phyloP scores from a whole-genome alignment of 2,329 filamentous ascomycete species.

The Atkinsonella texensis region DNA sequence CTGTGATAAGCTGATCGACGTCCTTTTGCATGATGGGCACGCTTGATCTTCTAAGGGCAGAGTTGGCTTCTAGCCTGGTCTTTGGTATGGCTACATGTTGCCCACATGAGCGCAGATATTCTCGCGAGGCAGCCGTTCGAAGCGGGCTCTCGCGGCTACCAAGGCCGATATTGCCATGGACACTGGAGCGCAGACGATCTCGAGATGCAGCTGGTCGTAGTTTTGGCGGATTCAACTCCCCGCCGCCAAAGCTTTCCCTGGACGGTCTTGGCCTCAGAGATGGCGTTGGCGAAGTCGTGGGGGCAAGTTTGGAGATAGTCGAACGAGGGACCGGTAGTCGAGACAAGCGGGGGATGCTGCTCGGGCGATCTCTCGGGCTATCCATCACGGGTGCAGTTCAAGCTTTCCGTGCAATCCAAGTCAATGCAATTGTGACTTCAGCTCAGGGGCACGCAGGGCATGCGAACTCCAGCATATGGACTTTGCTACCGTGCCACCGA shows the following conservation, averaged over 20 bases:
- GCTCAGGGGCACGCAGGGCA: not conserved
- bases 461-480: not conserved
- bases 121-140: conserved; percentile 10
- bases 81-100: conserved; percentile 5
- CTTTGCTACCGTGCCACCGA: not conserved
- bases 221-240: conserved; percentile 27
- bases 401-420: too few species aligned
- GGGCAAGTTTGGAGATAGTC: conserved; percentile 19
- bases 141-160: conserved; percentile 9
- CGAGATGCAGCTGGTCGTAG: conserved; percentile 29
- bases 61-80: conserved; percentile 4
- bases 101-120: conserved; percentile 11
- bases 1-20: conserved; percentile 3
- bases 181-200: conserved; percentile 22
- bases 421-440: too few species aligned
- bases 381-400: conserved; percentile 15
- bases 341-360: conserved; percentile 25
- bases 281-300: conserved; percentile 14
- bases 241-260: conserved; percentile 8
- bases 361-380: conserved; percentile 23
- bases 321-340: conserved; percentile 26
- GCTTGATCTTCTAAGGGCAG: conserved; percentile 9
- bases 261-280: not conserved
- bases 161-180: conserved; percentile 11
- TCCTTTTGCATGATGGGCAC: conserved; percentile 5